Evolutionary conservation across 345 rosid species (phyloP).

Genomic region (Arabidopsis thaliana): TAIR10.1 NC_003071.7:8511001-8511500

Average conservation of each 20-base stretch:
- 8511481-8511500: constrained; percentile 40
- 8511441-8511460: constrained; percentile 36
- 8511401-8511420: background rate
- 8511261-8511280: background rate
- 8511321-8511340: constrained; percentile 27
- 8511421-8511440: background rate
- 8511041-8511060: constrained; percentile 11
- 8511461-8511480: constrained; percentile 16
- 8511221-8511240: constrained; percentile 84
- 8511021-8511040: background rate
- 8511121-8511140: constrained; percentile 73
- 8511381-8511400: background rate
- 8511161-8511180: constrained; percentile 83
- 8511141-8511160: constrained; percentile 87
- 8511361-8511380: background rate
- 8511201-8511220: constrained; percentile 89
- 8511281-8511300: background rate
- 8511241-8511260: constrained; percentile 89
- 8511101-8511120: background rate
- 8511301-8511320: background rate
- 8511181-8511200: constrained; percentile 75
- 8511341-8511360: background rate
- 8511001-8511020: background rate
- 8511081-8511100: background rate
- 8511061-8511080: background rate